phyloP scores from a whole-genome alignment of 148 eudicot genomes.

The Tetragonia tetragonoides region DNA sequence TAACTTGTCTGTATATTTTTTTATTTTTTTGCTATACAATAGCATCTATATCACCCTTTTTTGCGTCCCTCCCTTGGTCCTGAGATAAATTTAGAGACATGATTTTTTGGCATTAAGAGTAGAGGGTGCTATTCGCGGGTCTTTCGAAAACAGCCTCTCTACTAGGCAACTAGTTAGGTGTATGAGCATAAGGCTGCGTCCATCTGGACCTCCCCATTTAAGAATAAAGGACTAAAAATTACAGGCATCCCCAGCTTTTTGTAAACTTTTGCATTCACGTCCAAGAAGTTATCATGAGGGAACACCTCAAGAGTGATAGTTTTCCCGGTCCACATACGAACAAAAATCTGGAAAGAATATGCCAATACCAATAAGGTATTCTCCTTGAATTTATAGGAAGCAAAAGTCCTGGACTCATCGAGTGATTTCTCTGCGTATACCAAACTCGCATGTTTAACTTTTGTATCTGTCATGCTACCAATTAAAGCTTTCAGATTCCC shows the following conservation, averaged over 20 bases:
- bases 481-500: constrained; percentile 23
- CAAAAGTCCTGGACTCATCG: constrained; percentile 27
- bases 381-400: constrained; percentile 14
- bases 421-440: constrained; percentile 1
- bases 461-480: constrained; percentile 19
- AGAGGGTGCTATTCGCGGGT: not conserved
- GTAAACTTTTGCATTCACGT: constrained; percentile 25
- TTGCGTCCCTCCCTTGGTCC: not conserved
- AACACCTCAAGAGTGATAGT: constrained; percentile 7
- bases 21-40: constrained; percentile 5
- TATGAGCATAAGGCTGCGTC: too few species aligned
- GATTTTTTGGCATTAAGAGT: not conserved
- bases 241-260: constrained; percentile 4
- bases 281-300: constrained; percentile 12
- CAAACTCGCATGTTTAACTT: not conserved
- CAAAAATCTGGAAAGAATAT: constrained; percentile 24
- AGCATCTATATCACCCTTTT: not conserved
- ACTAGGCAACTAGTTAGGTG: too few species aligned
- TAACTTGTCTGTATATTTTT: constrained; percentile 13
- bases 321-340: constrained; percentile 9
- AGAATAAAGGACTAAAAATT: constrained; percentile 2
- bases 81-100: not conserved
- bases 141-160: too few species aligned
- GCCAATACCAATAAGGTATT: constrained; percentile 12
- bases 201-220: too few species aligned